Base-by-base conservation (phyloP, 2,329 filamentous ascomycete genomes). In the Pyricularia sp. region DNA sequence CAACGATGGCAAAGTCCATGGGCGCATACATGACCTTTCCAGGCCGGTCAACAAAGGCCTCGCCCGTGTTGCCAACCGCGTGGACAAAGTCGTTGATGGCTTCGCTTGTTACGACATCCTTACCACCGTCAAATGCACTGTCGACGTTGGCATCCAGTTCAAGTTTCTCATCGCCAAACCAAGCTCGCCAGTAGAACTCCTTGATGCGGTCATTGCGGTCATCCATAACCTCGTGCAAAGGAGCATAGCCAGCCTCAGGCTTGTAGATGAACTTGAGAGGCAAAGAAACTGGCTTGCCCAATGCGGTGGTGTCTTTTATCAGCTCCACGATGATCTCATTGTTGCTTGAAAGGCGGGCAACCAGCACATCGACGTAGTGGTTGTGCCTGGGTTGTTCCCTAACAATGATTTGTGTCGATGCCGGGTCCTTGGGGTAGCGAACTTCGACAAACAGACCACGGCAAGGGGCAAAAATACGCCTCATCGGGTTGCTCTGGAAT, bases 21-120 rank as follows among this genome's bases (percentile, higher is more conserved):
- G 96, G 94, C 8, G 94, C 94, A 71, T 89, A 93, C 68, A 97
- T 90, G 68, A 90, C 88, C 81, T 97, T 97, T 70, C 92, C 93
- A 60, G 93, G 93, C 62, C 93, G 86, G 72, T 97, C 93, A 64
- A 99, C 93, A 70, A 99, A 99, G 8, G 94, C 93, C 75, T 99
- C 94, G 49, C 93, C 93, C 16, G 90, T 96, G 78, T 99, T 99
- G 69, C 96, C 94, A 69, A 99, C 94, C 60, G 94, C 93, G 74
- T 99, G 93, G n/a, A 97, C 92, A 70, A 99, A 99, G 78, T 99
- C 93, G 68, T 96, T 96, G 78, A 99, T 97, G 68, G 89, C 93
- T 75, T 97, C 90, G 66, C 88, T 87, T 4, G 91, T 96, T 70
- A 99, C 93, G 30, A 85, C 91, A 5, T 91, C 85, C 70, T 88